Evolutionary conservation across 179 eudicot genomes (phyloP).

Genomic region (Carnegiea gigantea): DNA sequence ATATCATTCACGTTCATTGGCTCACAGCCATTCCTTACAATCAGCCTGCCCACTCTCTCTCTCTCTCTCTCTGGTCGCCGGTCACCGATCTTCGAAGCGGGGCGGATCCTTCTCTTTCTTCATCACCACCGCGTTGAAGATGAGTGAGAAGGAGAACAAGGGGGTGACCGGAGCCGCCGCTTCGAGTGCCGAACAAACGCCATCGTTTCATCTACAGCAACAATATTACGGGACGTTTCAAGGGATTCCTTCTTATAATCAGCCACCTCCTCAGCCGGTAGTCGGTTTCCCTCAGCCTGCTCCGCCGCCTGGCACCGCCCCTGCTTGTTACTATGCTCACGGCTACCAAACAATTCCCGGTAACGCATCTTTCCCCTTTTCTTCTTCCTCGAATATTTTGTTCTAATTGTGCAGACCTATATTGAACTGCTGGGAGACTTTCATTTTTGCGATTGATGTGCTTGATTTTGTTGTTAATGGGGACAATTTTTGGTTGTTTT

Average conservation of each 20-base stretch:
- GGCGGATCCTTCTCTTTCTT: neutral
- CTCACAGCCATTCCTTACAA: neutral
- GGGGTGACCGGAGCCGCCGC: slow-evolving; percentile 30
- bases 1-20: too few species aligned
- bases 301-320: slow-evolving; percentile 40
- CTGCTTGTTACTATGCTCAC: slow-evolving; percentile 42
- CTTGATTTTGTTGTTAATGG: neutral
- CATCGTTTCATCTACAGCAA: slow-evolving; percentile 29
- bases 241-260: slow-evolving; percentile 61
- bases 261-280: slow-evolving; percentile 47
- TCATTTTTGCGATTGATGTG: too few species aligned
- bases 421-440: too few species aligned
- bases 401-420: too few species aligned
- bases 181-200: slow-evolving; percentile 15
- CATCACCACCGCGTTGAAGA: slow-evolving; percentile 14
- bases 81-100: neutral
- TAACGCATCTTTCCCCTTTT: slow-evolving; percentile 14
- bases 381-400: too few species aligned
- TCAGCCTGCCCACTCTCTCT: neutral
- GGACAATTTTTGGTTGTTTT: neutral
- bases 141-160: slow-evolving; percentile 49
- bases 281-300: slow-evolving; percentile 63
- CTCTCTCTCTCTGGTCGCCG: slow-evolving; percentile 7
- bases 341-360: slow-evolving; percentile 73
- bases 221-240: slow-evolving; percentile 76